Evolutionary conservation across 1,139 yeast species (phyloP), one percentile per base, ranked within the genome.

Genomic region (Blastobotrys capitulatus): DNA sequence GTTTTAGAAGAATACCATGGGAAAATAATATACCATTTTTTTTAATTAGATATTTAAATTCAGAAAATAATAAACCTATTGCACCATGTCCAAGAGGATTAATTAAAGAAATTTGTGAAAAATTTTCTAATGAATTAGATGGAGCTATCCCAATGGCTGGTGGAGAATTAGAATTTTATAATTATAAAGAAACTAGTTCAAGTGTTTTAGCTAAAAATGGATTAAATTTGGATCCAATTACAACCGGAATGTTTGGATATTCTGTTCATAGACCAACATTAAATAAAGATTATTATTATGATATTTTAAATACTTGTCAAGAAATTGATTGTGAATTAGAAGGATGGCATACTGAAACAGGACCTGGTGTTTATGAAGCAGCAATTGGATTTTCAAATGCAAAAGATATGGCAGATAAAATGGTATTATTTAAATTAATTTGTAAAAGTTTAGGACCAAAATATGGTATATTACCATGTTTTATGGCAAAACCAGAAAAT

Each of bases 291-390:
- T 67, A 60, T 52, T 68, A 61, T 52, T 59, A 63, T 46, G 62
- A 57, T 27, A 57, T 68, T 29, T 54, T 65, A 44, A 50, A 63
- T 13, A 53, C 59, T 1, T 58, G 66, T 49, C 44, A 49, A 9
- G 46, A 52, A 12, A 56, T 66, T 26, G 58, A 58, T 36, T 59
- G 64, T 19, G 62, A 60, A 18, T 53, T 68, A 32, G 72, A 68
- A 48, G 68, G 70, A 4, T 67, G 68, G 66, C 71, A 68, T 50
- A 65, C 70, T 1, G 72, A 68, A 46, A 66, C 71, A 1, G 72
- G 72, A 4, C 72, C 72, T 8, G 71, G 72, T 13, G 72, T 68
- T 6, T 66, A 60, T 47, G 71, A 68, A 50, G 70, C 69, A 16
- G 72, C 71, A 2, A 59, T 68, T 44, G 68, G 59, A 20, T 68